Base-by-base conservation (phyloP, 1,284 basidiomycete species). In the Malassezia slooffiae region DNA sequence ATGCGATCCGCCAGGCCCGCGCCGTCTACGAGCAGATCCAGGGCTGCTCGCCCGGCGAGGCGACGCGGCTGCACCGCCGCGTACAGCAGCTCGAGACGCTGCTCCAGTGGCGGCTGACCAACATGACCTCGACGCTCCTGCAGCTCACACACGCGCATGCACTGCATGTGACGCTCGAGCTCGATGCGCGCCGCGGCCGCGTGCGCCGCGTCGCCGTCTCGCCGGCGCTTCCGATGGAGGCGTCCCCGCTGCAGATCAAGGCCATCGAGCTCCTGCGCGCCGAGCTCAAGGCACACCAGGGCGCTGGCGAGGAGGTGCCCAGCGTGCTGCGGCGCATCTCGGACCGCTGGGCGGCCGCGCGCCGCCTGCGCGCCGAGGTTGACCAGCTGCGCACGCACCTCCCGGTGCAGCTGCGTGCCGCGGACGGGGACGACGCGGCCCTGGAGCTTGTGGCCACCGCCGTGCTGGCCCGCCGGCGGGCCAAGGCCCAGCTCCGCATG, bases 21-120 rank as follows among this genome's bases (percentile, higher is more conserved):
- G 55, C 59, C 9, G 56, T 58, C n/a, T 58, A 53, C 41, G 58
- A 64, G 23, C 58, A 61, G 51, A 65, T 65, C 33, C 58, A 58
- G 15, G 64, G 60, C 32, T 67, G 58, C 42, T 62, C 64, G 19
- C 49, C 57, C 15, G 58, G 58, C 27, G 62, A 67, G 39, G 61
- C 58, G 2, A 54, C 50, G 17, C 47, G 64, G 9, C 51, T 66
- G 17, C 37, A 56, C 33, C 50, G 55, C 15, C 57, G 58, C 29
- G 50, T 66, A 10, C 45, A 46, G 32, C 55, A 62, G 21, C 39
- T 65, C 5, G 60, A 63, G 43, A 54, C 48, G 33, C 52, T 67
- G 20, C 49, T 61, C 28, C 52, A 60, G 13, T 62, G 62, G 36
- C 48, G 52, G 23, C 38, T 61, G 23, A 34, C 38, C 12, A 44